Base-by-base conservation (phyloP, 23 red algal species). In the Porphyridium purpureum region DNA sequence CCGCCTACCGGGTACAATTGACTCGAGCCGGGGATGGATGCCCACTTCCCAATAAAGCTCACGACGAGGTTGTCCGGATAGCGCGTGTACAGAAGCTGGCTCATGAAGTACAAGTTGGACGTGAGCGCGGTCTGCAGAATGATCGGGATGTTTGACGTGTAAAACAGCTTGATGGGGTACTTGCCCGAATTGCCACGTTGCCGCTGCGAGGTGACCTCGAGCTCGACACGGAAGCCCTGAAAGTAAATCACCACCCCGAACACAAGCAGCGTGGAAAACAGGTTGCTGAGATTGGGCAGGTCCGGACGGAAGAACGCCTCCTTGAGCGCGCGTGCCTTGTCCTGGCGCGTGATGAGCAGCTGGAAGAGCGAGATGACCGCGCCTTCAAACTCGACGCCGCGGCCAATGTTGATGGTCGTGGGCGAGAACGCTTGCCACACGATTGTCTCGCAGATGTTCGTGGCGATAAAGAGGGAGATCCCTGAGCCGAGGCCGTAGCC, bases 41-140 rank as follows among this genome's bases (percentile, higher is more conserved):
- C 60, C 90, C 90, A 98, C 62, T 73, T 64, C 44, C 90, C 90
- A 21, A 98, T 44, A 17, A 85, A 29, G 55, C 76, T 79, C 23
- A 98, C 90, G 7, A 98, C 31, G 5, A 98, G 52, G 27, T 80
- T 85, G 17, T 72, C 27, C 21, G 90, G 90, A 36, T 85, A 98
- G 27, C 63, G 55, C 7, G 62, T 51, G 64, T 55, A 98, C 24
- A 98, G 59, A 52, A 98, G 60, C 61, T 98, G 90, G 19, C 70
- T 80, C 35, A 98, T 63, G 30, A 98, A 98, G 75, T 98, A 98
- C 21, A 98, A 56, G 55, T 98, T 98, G 35, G 71, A 84, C 19
- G 86, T 80, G n/a, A 98, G 72, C n/a, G 90, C 79, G 32, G 90
- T 81, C 52, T 98, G 90, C 59, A 98, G 60, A 63, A 98, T 98